Evolutionary conservation across 2,329 filamentous ascomycete genomes (phyloP).

Genomic region (Microdochium paspali): DNA sequence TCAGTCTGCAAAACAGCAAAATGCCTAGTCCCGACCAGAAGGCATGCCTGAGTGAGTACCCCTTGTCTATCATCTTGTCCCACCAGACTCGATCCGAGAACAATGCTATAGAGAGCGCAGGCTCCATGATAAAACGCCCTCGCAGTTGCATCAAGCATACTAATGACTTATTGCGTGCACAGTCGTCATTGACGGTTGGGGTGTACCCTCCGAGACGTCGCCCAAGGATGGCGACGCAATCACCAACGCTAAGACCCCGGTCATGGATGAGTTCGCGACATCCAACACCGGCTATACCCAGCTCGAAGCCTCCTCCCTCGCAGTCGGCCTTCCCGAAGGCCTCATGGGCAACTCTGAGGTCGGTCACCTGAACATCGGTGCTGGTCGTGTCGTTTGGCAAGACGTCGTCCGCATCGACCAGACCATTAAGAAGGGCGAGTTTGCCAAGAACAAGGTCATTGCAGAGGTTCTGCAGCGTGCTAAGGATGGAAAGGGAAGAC

Average conservation of each 20-base stretch:
- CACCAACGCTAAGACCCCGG: conserved; percentile 81
- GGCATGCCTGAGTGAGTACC: conserved; percentile 51
- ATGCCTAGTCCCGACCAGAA: conserved; percentile 50
- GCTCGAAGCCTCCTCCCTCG: conserved; percentile 91
- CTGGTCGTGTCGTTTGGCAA: conserved; percentile 96
- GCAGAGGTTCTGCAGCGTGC: conserved; percentile 67
- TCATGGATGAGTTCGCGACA: conserved; percentile 87
- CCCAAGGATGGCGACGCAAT: conserved; percentile 92
- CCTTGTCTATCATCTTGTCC: conserved; percentile 19
- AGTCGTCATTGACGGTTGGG: conserved; percentile 99
- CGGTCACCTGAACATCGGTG: conserved; percentile 96
- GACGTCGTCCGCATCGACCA: conserved; percentile 94
- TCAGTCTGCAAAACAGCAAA: conserved; percentile 12
- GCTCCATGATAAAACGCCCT: neutral
- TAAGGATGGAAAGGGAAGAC: conserved; percentile 79
- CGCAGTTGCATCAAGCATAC: conserved; percentile 1
- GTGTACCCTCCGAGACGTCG: conserved; percentile 70
- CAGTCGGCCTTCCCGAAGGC: conserved; percentile 90
- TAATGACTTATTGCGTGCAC: conserved; percentile 24
- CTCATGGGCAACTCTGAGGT: conserved; percentile 99
- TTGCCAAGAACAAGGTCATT: conserved; percentile 69
- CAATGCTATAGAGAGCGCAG: neutral
- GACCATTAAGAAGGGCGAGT: conserved; percentile 75
- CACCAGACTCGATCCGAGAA: conserved; percentile 3
- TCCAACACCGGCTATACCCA: conserved; percentile 78